These are phyloP conservation scores for Euptelea pleiosperma DNA, from an alignment of 164 flowering plant species.

Conservation along the genomic window DNA sequence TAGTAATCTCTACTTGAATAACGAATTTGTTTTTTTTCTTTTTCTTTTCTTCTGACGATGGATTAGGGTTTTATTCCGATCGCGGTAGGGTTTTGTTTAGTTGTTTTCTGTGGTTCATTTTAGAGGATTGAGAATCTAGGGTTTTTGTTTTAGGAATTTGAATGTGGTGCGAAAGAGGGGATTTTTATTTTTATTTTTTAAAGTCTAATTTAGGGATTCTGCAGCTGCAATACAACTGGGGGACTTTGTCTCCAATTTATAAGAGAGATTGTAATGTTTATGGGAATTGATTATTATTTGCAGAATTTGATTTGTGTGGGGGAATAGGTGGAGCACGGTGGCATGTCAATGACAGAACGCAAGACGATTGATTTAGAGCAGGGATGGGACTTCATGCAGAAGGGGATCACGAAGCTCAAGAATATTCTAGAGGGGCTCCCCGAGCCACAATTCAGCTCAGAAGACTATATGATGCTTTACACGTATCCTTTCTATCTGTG, in stretches of 20 bases:
- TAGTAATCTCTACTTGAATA: background rate
- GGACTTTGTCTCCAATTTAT: too few relatives aligned
- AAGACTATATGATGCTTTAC: constrained; percentile 84
- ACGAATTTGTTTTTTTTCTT: background rate
- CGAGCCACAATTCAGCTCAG: constrained; percentile 67
- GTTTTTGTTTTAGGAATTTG: background rate
- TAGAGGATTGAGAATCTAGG: too few relatives aligned
- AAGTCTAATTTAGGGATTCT: background rate
- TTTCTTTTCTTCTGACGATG: background rate
- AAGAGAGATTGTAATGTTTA: background rate
- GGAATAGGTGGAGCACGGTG: background rate
- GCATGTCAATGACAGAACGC: constrained; percentile 46
- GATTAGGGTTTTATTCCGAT: background rate
- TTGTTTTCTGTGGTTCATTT: background rate
- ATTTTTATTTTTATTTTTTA: too few relatives aligned
- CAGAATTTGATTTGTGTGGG: background rate
- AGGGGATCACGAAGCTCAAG: constrained; percentile 78
- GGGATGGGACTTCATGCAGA: constrained; percentile 84
- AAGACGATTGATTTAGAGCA: constrained; percentile 72
- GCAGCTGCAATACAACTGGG: too few relatives aligned
- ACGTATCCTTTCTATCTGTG: constrained; percentile 45
- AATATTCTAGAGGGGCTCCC: constrained; percentile 71
- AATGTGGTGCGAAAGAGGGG: too few relatives aligned
- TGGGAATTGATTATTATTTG: background rate
- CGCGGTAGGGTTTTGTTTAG: too few relatives aligned